Base-by-base conservation (phyloP, 2,329 filamentous ascomycete genomes). In the Paraphoma chrysanthemicola region DNA sequence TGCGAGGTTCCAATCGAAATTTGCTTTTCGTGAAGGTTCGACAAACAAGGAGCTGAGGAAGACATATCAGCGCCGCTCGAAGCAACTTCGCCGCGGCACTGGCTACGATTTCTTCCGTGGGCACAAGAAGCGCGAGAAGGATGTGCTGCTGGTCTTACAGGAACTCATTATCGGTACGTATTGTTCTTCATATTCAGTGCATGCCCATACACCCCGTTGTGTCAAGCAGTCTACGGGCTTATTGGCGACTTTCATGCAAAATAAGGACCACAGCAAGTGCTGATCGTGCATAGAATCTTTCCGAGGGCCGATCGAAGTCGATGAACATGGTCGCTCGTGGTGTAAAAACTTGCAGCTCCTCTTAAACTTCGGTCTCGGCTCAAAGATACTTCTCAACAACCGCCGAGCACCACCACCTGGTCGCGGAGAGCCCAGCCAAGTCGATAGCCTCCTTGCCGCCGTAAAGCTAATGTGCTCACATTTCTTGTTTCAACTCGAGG, bases 111-210 rank as follows among this genome's bases (percentile, higher is more conserved):
- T 72, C 57, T 54, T 65, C 36, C 53, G 60, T 44, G 71, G 63
- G 1, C 45, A 64, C 36, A 49, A 43, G 5, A 53, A 38, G 9
- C 44, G 53, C 4, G 78, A 82, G 61, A 55, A 60, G 12, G 58
- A 70, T 14, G 75, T 74, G 28, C 47, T 83, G 10, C 57, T 66
- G 17, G 64, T 81, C 28, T 54, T 84, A 6, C 69, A 62, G 31
- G 76, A 78, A 31, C 62, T 84, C 38, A 79, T 83, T 53, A 61
- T 77, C 8, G 81, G 81, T 82, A 63, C 59, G 78, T 69, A 10
- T 33, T 9, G 30, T 41, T 30, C 29, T 4, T 5, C 2, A n/a
- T 9, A 17, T 7, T 42, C 16, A 30, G 12, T 53, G 14, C 17
- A 9, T 2, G 4, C 6, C 2, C 23, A 23, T 23, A 23, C 23